Percentiles rank a stretch among this genome's conserved stretches.
phyloP scores from a whole-genome alignment of 768 basidiomycete species.

The Boletus coccyginus region DNA sequence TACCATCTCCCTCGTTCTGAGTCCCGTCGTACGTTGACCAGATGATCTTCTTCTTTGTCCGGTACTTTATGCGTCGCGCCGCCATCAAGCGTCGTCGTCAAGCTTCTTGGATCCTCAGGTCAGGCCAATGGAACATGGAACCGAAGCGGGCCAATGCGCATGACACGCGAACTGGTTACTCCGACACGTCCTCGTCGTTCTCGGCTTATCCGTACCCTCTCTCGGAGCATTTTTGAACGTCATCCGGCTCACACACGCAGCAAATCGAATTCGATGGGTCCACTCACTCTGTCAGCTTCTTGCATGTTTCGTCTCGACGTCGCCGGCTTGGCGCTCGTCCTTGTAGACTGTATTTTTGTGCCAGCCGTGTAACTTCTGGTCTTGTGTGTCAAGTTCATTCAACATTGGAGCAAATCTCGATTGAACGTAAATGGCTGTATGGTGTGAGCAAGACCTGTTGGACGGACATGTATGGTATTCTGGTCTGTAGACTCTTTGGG shows the following conservation, averaged over 20 bases:
- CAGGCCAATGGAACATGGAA: conserved; percentile 20
- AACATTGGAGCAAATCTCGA: too few species aligned
- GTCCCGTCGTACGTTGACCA: not conserved
- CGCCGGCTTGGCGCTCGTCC: not conserved
- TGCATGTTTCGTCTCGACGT: not conserved
- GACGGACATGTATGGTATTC: too few species aligned
- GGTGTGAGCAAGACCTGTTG: too few species aligned
- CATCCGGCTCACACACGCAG: not conserved
- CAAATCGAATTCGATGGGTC: not conserved
- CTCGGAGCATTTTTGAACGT: conserved; percentile 12
- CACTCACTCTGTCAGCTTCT: not conserved
- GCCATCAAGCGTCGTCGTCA: conserved; percentile 23
- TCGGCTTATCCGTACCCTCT: conserved; percentile 16
- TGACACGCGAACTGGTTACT: conserved; percentile 7
- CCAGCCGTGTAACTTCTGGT: not conserved
- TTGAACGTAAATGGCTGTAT: not conserved
- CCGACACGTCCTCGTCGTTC: conserved; percentile 16
- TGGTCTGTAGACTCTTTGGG: too few species aligned
- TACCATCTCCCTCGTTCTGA: not conserved
- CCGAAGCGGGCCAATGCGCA: conserved; percentile 8
- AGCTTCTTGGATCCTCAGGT: conserved; percentile 24
- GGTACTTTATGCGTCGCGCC: conserved; percentile 11
- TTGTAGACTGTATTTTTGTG: not conserved
- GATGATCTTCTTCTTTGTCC: conserved; percentile 15
- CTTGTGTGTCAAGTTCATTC: not conserved